Evolutionary conservation across 306 rosid genomes (phyloP).

Genomic region (Glycyrrhiza uralensis): DNA sequence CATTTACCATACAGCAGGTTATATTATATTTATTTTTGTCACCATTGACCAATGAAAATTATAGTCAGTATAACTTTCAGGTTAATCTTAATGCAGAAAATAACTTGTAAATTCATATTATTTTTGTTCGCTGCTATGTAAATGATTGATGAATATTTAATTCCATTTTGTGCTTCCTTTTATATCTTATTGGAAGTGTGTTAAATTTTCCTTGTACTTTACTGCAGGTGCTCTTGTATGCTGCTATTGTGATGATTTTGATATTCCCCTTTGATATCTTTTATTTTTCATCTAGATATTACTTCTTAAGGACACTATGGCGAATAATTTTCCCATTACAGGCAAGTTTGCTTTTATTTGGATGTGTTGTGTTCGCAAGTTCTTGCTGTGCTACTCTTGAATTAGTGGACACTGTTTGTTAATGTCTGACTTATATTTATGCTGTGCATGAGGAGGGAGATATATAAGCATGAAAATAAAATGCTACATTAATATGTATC

Average conservation of each 20-base stretch:
- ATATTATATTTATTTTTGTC: background rate
- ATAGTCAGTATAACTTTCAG: background rate
- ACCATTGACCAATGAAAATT: background rate
- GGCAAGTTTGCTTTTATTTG: slow-evolving; percentile 57
- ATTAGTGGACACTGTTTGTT: slow-evolving; percentile 6
- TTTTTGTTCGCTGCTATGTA: background rate
- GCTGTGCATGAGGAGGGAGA: slow-evolving; percentile 2
- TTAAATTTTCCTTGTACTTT: slow-evolving; percentile 36
- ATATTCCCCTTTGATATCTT: slow-evolving; percentile 94
- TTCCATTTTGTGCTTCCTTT: slow-evolving; percentile 15
- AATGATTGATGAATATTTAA: slow-evolving; percentile 1
- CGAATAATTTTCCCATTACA: slow-evolving; percentile 88
- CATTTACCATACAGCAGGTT: background rate
- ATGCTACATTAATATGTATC: slow-evolving; percentile 14
- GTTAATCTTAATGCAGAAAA: slow-evolving; percentile 4
- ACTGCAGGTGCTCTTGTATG: slow-evolving; percentile 92
- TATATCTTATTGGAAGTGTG: slow-evolving; percentile 21
- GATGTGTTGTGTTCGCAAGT: background rate
- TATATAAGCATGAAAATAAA: background rate
- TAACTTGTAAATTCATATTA: slow-evolving; percentile 1
- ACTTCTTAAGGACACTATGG: slow-evolving; percentile 87
- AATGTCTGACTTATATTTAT: slow-evolving; percentile 6
- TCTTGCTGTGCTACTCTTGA: background rate
- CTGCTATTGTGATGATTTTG: slow-evolving; percentile 71
- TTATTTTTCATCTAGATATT: slow-evolving; percentile 86